phyloP scores from a whole-genome alignment of 2,329 filamentous ascomycete species.

The Thermomyces lanuginosus region DNA sequence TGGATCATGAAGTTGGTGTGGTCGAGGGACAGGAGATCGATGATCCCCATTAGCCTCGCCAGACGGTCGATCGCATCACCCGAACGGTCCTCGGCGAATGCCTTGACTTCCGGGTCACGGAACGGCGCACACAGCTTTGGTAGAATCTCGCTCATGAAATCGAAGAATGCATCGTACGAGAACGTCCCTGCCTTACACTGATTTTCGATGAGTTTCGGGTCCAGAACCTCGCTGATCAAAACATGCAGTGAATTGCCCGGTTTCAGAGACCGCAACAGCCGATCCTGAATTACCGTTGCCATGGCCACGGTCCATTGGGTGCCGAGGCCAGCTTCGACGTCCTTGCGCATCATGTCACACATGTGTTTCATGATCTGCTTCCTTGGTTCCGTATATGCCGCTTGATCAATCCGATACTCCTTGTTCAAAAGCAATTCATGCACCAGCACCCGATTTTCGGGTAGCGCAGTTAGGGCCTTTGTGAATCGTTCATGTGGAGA shows the following conservation, averaged over 20 bases:
- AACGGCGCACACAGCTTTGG: constrained; percentile 50
- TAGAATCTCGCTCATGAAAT: constrained; percentile 45
- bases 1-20: constrained; percentile 51
- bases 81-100: constrained; percentile 34
- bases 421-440: constrained; percentile 50
- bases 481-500: constrained; percentile 28
- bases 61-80: constrained; percentile 46
- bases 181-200: constrained; percentile 45
- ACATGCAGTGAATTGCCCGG: constrained; percentile 45
- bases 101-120: constrained; percentile 42
- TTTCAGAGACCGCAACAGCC: constrained; percentile 42
- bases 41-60: constrained; percentile 45
- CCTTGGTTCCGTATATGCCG: constrained; percentile 33
- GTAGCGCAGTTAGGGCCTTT: constrained; percentile 43
- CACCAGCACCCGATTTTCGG: constrained; percentile 44
- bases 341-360: constrained; percentile 42
- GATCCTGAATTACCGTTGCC: constrained; percentile 47
- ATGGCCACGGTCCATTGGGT: constrained; percentile 48
- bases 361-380: constrained; percentile 42
- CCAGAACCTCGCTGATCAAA: constrained; percentile 44
- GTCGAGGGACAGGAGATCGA: constrained; percentile 46
- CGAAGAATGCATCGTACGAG: constrained; percentile 48
- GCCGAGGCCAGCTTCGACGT: constrained; percentile 39
- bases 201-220: constrained; percentile 40
- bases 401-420: constrained; percentile 43